Conservation (phyloP, 768 basidiomycete genomes). For the Boletus coccyginus region DNA sequence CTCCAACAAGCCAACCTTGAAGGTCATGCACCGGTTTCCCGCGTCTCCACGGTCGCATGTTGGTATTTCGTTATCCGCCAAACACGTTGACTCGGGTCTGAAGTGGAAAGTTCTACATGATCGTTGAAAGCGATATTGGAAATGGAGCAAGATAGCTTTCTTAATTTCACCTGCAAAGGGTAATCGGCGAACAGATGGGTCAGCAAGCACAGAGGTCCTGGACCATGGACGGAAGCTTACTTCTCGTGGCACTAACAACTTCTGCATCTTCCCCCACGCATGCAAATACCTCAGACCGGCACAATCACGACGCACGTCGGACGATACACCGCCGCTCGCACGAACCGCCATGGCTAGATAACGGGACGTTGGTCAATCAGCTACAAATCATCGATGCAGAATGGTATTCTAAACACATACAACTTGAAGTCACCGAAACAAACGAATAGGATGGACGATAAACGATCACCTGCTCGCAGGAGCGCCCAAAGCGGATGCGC, state of each 20-base stretch:
- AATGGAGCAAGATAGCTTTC: not conserved
- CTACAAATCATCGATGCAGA: not conserved
- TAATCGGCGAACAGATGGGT: constrained; percentile 1
- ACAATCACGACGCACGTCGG: not conserved
- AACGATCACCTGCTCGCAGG: not conserved
- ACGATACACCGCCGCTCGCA: not conserved
- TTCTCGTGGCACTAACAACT: not conserved
- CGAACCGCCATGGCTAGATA: not conserved
- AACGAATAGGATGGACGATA: not conserved
- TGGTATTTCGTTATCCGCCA: not conserved
- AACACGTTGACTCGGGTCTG: not conserved
- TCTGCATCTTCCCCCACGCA: not conserved
- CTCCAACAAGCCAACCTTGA: not conserved
- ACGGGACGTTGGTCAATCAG: not conserved
- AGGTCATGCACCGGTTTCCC: not conserved
- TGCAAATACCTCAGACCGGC: not conserved
- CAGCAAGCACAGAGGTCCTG: not conserved
- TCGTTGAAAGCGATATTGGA: not conserved
- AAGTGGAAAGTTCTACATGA: not conserved
- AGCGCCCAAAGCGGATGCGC: not conserved
- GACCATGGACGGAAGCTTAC: constrained; percentile 1
- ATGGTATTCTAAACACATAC: not conserved
- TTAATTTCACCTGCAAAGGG: not conserved
- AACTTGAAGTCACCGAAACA: not conserved
- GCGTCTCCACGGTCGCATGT: not conserved